Base-by-base conservation (phyloP, 331 rosid species). In the Quercus lobata region DNA sequence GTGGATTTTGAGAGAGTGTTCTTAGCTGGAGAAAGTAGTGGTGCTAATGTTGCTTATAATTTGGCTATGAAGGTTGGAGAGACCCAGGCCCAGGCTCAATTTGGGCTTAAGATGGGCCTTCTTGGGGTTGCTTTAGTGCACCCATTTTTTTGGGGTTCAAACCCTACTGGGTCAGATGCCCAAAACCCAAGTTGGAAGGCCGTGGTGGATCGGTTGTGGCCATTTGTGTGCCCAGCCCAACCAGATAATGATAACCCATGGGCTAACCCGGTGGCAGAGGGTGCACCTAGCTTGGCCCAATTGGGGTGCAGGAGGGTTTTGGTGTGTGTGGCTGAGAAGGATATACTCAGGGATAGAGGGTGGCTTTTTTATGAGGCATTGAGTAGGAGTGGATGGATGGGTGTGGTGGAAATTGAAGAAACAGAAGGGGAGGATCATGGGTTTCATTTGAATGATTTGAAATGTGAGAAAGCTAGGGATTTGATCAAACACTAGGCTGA, bases 311-410 rank as follows among this genome's bases (percentile, higher is more conserved):
- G 62, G 61, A 86, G 86, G 54, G 86, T 86, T 53, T 44, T 77
- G 57, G 80, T 82, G 34, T 79, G 82, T 70, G 82, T 85, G 80
- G 86, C 80, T 2, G 84, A 82, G 82, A 79, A 79, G 32, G 86
- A 84, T 63, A 63, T 81, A 35, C 18, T 78, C 15, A 75, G 53
- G n/a, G 71, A 65, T 16, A 69, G 81, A 57, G 88, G 83, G 49
- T 73, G 82, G 89, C 72, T 82, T 56, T 79, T 76, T 53, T 82
- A 53, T 6, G 58, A 76, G 34, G 41, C 82, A 1, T 56, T 74
- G 83, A 55, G 84, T 58, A 25, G 35, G 27, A 52, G 71, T 16
- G 71, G 72, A 2, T 79, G 85, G 87, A 0, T 66, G 49, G 83
- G 80, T 0, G 77, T 75, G 46, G 81, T 70, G 52, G 77, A 82